Evolutionary conservation across 2,329 filamentous ascomycete genomes (phyloP).

Genomic region (Aspergillus tanneri): DNA sequence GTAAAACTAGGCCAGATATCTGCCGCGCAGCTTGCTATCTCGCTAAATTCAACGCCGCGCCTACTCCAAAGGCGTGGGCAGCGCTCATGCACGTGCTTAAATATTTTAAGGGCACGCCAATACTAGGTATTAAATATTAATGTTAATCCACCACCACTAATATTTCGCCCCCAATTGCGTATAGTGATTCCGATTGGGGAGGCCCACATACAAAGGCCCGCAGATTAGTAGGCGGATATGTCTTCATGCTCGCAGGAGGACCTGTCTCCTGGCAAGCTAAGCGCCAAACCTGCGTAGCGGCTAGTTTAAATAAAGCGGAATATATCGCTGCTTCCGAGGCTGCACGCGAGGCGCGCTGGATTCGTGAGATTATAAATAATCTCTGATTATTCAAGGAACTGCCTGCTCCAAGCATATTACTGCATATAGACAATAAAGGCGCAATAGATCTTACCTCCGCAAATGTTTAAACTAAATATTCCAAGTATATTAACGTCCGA

Average conservation of each 20-base stretch:
- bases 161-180: background rate
- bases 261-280: background rate
- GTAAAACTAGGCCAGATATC: slow-evolving; percentile 2
- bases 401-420: background rate
- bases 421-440: slow-evolving; percentile 3
- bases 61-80: slow-evolving; percentile 1
- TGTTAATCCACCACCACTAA: background rate
- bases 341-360: background rate
- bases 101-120: slow-evolving; percentile 1
- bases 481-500: slow-evolving; percentile 1
- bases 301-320: background rate
- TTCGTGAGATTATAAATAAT: background rate
- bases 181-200: slow-evolving; percentile 3
- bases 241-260: background rate
- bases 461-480: background rate
- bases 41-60: slow-evolving; percentile 1
- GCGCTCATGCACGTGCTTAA: slow-evolving; percentile 2
- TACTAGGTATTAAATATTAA: background rate
- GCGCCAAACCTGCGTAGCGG: slow-evolving; percentile 1
- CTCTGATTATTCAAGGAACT: background rate
- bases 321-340: background rate
- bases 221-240: slow-evolving; percentile 2
- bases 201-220: slow-evolving; percentile 4
- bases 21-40: slow-evolving; percentile 3
- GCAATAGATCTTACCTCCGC: background rate